Evolutionary conservation across 2,329 filamentous ascomycete genomes (phyloP), one percentile per base, ranked within the genome.

Genomic region (Helotiales sp.): DNA sequence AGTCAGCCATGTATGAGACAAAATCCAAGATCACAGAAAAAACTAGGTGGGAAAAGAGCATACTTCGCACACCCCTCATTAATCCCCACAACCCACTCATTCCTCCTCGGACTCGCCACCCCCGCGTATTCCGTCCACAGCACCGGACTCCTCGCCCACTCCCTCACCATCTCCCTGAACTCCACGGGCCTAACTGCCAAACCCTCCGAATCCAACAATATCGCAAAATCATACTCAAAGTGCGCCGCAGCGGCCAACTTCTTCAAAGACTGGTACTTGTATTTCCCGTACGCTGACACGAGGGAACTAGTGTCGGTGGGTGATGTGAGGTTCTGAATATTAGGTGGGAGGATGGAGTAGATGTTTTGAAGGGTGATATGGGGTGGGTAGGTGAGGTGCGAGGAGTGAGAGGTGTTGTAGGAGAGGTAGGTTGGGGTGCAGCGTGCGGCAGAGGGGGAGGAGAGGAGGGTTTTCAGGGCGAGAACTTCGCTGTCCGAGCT

Each of bases 241-340:
- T 59, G 24, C 3, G 55, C 55, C n/a, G 55, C 55, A 2, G 55
- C 55, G 2, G 55, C 55, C 13, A 59, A 34, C n/a, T 59, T 59
- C 34, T 59, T 59, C 34, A 59, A n/a, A 2, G 55, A 59, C 13
- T 59, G 55, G 40, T 59, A 59, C n/a, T 59, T 59, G 11, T 59
- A 59, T 13, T 59, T 59, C 4, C 55, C 55, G n/a, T 59, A 59
- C n/a, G 22, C 28, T 7, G 3, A 7, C 34, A 59, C 55, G 3
- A 59, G 55, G 32, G 26, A 20, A 11, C 55, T 43, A 1, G 55
- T 59, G 17, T 59, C 55, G 22, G 10, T 11, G 6, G 34, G 11
- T 0, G 15, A 7, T 1, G 57, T 60, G 1, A 45, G 37, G 15
- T 47, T 47, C 22, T 60, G 57, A 17, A 60, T 47, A 6, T 4